Evolutionary conservation across 2,329 filamentous ascomycete species (phyloP), one percentile per base, ranked within the genome.

Genomic region (Penicillium nordicum): DNA sequence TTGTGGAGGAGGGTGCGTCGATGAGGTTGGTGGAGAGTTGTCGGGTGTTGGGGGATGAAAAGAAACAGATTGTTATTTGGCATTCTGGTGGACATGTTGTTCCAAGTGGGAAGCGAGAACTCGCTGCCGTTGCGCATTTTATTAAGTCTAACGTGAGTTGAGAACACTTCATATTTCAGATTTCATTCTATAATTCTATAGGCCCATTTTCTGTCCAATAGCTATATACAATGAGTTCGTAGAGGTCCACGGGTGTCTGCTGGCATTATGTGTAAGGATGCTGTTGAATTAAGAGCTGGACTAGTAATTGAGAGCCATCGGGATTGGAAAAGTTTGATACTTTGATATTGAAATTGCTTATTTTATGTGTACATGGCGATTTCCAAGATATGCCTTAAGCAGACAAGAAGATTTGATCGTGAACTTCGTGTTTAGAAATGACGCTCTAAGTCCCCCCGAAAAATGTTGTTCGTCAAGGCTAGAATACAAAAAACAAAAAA

Each of bases 341-440:
- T 21, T 32, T 16, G 12, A n/a, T 25, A 23, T 42, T 50, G 21
- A 45, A 12, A 21, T 21, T 45, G 40, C 37, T 8, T 7, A 44
- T 5, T 34, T 32, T 14, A 34, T 43, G 16, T 44, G 37, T 50
- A 43, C 21, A 49, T 27, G 37, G 32, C 25, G 12, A 37, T 29
- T 37, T 43, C 29, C 21, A 45, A 16, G 14, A 34, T n/a, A 49
- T 49, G 21, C 16, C 23, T 41, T 11, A 12, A 40, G 42, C 37
- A 38, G 44, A 30, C 45, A 23, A 34, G 37, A 43, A 30, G 11
- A 37, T 50, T 49, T 10, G 32, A 34, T 55, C 52, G 52, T 55
- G 38, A 55, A 32, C 29, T 50, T 55, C 52, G 52, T 55, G 45
- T 55, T 42, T 41, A 50, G 18, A 54, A 54, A 50, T 43, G 46